A percentile compares a stretch with the other conserved stretches of the same genome.
Conservation (phyloP, 768 basidiomycete genomes). For the Bullera alba region DNA sequence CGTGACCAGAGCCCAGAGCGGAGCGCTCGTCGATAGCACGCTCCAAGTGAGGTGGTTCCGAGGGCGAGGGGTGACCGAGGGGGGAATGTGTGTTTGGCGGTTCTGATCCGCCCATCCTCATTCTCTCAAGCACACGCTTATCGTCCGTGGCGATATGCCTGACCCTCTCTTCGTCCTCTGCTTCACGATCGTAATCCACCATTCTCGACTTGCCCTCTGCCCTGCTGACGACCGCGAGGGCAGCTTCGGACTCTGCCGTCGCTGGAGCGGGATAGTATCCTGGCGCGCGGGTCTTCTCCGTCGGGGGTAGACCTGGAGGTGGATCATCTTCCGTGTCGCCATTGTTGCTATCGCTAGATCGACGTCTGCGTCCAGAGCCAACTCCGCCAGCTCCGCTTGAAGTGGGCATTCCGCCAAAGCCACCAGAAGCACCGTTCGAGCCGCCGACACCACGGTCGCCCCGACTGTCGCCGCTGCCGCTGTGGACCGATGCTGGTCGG, state of each 20-base stretch:
- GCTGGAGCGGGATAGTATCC: constrained; percentile 45
- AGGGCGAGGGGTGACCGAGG: background rate
- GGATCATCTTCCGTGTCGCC: background rate
- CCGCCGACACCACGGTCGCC: too few species aligned
- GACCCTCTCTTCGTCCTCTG: constrained; percentile 5
- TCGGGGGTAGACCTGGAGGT: background rate
- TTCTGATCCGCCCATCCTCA: constrained; percentile 36
- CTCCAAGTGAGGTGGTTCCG: background rate
- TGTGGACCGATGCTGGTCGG: constrained; percentile 35
- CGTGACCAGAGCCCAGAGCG: background rate
- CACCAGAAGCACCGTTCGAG: background rate
- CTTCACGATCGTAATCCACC: constrained; percentile 8
- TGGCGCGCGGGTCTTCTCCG: constrained; percentile 30
- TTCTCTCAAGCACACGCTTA: constrained; percentile 36
- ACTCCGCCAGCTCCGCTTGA: too few species aligned
- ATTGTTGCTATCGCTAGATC: too few species aligned
- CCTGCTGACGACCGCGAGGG: constrained; percentile 32
- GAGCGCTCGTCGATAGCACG: too few species aligned
- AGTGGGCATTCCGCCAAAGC: background rate
- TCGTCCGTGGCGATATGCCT: constrained; percentile 45
- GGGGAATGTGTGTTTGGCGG: constrained; percentile 22
- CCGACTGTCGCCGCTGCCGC: too few species aligned
- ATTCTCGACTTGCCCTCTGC: constrained; percentile 27
- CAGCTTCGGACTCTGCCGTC: constrained; percentile 38
- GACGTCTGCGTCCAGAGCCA: background rate